phyloP scores from a whole-genome alignment of 2,329 filamentous ascomycete genomes.

The Talaromyces verruculosus region DNA sequence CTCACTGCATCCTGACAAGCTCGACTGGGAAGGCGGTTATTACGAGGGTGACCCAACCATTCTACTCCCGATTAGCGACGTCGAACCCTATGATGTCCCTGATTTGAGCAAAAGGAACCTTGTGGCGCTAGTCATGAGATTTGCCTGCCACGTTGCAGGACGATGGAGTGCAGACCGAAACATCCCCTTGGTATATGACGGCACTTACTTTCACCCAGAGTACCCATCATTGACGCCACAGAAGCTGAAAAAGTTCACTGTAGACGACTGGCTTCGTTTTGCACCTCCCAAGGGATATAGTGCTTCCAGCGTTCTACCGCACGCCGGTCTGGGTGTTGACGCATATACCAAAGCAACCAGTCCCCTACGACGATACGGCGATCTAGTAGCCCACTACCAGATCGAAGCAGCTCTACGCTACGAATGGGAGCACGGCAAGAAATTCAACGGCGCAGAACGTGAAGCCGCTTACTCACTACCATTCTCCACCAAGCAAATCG shows the following conservation, averaged over 20 bases:
- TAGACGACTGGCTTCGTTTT: constrained; percentile 39
- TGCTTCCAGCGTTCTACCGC: constrained; percentile 49
- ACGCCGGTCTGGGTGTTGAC: constrained; percentile 53
- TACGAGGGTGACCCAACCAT: constrained; percentile 47
- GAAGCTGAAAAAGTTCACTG: constrained; percentile 45
- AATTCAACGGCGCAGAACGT: constrained; percentile 38
- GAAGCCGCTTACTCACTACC: constrained; percentile 43
- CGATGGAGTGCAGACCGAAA: constrained; percentile 39
- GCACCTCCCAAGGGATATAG: constrained; percentile 43
- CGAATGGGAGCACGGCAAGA: constrained; percentile 50
- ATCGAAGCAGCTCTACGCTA: constrained; percentile 62
- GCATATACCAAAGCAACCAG: constrained; percentile 60
- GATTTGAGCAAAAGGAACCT: constrained; percentile 43
- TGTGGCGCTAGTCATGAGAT: constrained; percentile 54
- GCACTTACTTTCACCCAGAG: constrained; percentile 42
- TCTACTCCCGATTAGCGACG: constrained; percentile 29
- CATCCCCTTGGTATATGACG: constrained; percentile 39
- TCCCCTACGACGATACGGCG: constrained; percentile 60
- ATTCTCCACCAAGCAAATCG: constrained; percentile 51
- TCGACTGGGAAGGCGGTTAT: constrained; percentile 34
- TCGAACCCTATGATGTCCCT: constrained; percentile 39
- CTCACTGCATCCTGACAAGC: constrained; percentile 21
- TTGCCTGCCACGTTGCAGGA: constrained; percentile 47
- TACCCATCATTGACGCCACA: constrained; percentile 40
- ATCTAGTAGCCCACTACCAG: constrained; percentile 64